Evolutionary conservation across 139 green algal species (phyloP), one percentile per base, ranked within the genome.

Genomic region (Chlorella sp.): DNA sequence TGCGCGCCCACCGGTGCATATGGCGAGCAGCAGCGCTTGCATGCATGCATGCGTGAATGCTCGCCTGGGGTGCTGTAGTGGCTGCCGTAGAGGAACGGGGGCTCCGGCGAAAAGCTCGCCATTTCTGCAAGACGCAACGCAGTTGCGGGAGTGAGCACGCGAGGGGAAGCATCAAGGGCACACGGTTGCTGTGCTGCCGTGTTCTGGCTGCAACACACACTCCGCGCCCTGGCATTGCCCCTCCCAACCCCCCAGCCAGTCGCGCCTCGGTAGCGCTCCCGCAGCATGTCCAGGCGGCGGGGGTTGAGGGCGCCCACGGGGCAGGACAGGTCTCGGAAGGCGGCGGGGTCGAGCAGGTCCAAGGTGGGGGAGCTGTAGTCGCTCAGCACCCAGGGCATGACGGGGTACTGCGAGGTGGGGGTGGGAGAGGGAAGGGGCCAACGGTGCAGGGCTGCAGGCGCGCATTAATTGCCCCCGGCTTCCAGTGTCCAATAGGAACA

Each of bases 51-150:
- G 68, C 73, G 26, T 30, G 51, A 3, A 26, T 26, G 19, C 93
- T 11, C 90, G 94, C 79, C 95, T 0, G 95, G 95, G 1, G 94
- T 96, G 65, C 88, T 95, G 93, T 99, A 99, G 90, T 99, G 97
- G 0, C 93, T 96, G 80, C 96, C 96, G 82, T 98, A 99, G 84
- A 99, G 88, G 86, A 98, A 99, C 60, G 94, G 93, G 46, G 93
- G 92, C 36, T 93, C 89, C 54, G 70, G 51, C 36, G 89, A 90
- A 67, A 89, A 54, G 69, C 74, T 11, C 17, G 67, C 54, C 88
- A 90, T 89, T 30, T 90, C 86, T 46, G 76, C 76, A 72, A 14
- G 51, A 24, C 51, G 51, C 51, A 24, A 11, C 22, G 24, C 51
- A 60, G 24, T 11, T 54, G 51, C 51, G 32, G 8, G 48, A 0